Percentiles rank a stretch among this genome's conserved stretches.
Evolutionary conservation across 2,329 filamentous ascomycete genomes (phyloP).

Genomic region (Rhynchosporium secalis): DNA sequence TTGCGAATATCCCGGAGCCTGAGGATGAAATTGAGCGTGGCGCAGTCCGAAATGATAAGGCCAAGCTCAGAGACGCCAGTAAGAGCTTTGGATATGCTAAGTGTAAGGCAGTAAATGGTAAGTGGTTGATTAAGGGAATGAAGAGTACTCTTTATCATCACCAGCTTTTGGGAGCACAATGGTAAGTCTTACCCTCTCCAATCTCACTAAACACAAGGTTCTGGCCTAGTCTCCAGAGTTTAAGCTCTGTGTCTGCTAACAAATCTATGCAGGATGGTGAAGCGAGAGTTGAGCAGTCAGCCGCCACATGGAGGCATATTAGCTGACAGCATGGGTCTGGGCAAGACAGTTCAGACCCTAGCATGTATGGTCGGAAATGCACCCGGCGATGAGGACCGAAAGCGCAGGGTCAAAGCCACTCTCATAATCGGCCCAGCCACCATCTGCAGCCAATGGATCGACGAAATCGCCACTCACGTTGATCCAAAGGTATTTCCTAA

Average conservation of each 20-base stretch:
- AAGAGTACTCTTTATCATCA: constrained; percentile 47
- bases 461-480: constrained; percentile 34
- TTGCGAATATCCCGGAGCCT: constrained; percentile 33
- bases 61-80: constrained; percentile 42
- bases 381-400: constrained; percentile 42
- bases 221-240: no score
- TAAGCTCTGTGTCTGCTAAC: no score
- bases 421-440: constrained; percentile 37
- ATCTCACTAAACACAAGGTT: no score
- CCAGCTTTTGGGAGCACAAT: constrained; percentile 53
- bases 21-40: constrained; percentile 15
- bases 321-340: constrained; percentile 64
- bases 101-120: constrained; percentile 39
- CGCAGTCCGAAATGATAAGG: constrained; percentile 40
- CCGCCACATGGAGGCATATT: constrained; percentile 55
- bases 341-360: constrained; percentile 58
- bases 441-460: constrained; percentile 37
- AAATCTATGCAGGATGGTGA: constrained; percentile 45
- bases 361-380: constrained; percentile 43
- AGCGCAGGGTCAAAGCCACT: constrained; percentile 31
- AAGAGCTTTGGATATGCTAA: constrained; percentile 45
- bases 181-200: constrained; percentile 31
- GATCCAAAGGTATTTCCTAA: constrained; percentile 26
- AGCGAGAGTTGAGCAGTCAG: constrained; percentile 45
- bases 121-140: constrained; percentile 52